Evolutionary conservation across 192 early-diverging fungal species (phyloP), one percentile per base, ranked within the genome.

Genomic region (Coemansia sp.): DNA sequence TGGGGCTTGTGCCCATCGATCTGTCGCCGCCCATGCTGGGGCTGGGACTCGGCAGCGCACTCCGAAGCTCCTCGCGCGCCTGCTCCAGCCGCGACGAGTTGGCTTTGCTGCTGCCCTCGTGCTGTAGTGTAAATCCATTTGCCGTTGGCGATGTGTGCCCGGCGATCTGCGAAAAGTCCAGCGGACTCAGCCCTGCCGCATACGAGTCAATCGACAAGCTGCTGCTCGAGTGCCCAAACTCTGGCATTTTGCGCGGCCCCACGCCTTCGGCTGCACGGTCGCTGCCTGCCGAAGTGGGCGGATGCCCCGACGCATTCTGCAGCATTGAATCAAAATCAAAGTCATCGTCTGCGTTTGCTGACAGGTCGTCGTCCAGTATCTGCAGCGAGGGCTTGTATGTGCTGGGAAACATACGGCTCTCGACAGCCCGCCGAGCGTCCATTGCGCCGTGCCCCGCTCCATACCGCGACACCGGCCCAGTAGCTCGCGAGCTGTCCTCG

Each of bases 281-380:
- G 60, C 52, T 59, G 57, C 59, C 55, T 21, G 47, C 21, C 2
- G 59, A 47, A 43, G 47, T 9, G 39, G 43, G 52, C 23, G 64
- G 57, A n/a, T 45, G 29, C 27, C 43, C 22, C 8, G 76, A 58
- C 23, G 63, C 76, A 32, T 60, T 78, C 22, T 69, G 71, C 57
- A 79, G 64, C 64, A 79, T 73, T 17, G 66, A 58, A 39, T 72
- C 71, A 50, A 79, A 79, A 38, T 79, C 76, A 71, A 79, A 79
- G 32, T 79, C 76, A n/a, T 73, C 67, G 1, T 64, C 61, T 22
- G 29, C 65, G 25, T 24, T 49, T 22, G 25, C 62, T 38, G 62
- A 64, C 17, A 56, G 12, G 5, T 73, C 71, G 38, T 72, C 67
- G 21, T 64, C 66, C 17, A 74, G 39, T 0, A 79, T 32, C 51